These are phyloP conservation scores for Trichosporon asahii DNA, from an alignment of 1,284 basidiomycete genomes.

Conservation along the genomic window DNA sequence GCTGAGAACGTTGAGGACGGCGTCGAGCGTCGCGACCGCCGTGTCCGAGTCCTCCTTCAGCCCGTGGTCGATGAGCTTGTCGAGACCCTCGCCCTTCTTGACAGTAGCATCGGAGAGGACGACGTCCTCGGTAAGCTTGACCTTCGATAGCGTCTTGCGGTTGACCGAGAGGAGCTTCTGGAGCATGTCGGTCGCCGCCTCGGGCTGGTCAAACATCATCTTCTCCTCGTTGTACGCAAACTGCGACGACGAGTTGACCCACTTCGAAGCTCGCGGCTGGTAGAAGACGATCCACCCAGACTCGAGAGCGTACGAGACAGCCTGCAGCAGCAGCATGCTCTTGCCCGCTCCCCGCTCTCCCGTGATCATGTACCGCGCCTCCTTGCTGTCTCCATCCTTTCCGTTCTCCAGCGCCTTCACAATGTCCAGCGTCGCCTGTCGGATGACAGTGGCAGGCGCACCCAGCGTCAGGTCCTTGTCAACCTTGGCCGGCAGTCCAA, in stretches of 20 bases:
- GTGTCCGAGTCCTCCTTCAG: slow-evolving; percentile 53
- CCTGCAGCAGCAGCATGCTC: slow-evolving; percentile 74
- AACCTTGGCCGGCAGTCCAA: slow-evolving; percentile 42
- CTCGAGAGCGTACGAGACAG: slow-evolving; percentile 67
- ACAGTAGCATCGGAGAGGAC: slow-evolving; percentile 53
- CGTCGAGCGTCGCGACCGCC: slow-evolving; percentile 64
- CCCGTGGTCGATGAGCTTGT: slow-evolving; percentile 62
- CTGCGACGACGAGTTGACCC: slow-evolving; percentile 73
- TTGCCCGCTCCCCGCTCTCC: slow-evolving; percentile 81
- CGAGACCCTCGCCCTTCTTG: slow-evolving; percentile 57
- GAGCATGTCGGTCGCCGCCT: slow-evolving; percentile 47
- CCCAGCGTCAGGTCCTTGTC: slow-evolving; percentile 38
- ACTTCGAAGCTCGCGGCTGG: slow-evolving; percentile 68
- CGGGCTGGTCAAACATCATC: slow-evolving; percentile 74
- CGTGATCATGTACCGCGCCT: slow-evolving; percentile 31
- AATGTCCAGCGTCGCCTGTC: slow-evolving; percentile 44
- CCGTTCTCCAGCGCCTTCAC: slow-evolving; percentile 32
- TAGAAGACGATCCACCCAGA: slow-evolving; percentile 83
- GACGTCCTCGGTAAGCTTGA: slow-evolving; percentile 43
- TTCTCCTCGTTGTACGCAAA: slow-evolving; percentile 73
- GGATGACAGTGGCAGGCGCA: slow-evolving; percentile 42
- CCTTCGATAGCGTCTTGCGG: slow-evolving; percentile 34
- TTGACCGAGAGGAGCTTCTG: slow-evolving; percentile 48
- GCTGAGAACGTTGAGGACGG: slow-evolving; percentile 64
- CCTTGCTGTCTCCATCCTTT: slow-evolving; percentile 20